Evolutionary conservation across 805 yeast species (phyloP).

Genomic region (Blastobotrys chiropterorum): DNA sequence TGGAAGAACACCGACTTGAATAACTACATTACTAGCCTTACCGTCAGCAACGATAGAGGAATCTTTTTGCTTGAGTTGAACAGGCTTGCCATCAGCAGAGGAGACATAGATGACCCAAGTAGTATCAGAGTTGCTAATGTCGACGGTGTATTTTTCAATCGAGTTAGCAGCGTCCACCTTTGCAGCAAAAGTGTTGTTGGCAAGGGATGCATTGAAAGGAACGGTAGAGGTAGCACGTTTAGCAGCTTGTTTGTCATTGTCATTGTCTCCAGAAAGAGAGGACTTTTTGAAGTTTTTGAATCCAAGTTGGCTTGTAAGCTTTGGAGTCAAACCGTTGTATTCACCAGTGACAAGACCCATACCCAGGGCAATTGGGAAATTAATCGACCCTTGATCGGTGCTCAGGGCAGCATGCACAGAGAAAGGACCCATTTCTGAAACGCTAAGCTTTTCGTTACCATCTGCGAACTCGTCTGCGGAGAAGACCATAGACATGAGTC

Average conservation of each 20-base stretch:
- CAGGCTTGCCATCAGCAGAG: constrained; percentile 24
- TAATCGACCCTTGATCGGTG: constrained; percentile 34
- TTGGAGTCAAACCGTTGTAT: constrained; percentile 45
- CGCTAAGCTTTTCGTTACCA: constrained; percentile 35
- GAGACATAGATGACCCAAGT: constrained; percentile 50
- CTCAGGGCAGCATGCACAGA: constrained; percentile 41
- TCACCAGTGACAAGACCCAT: constrained; percentile 72
- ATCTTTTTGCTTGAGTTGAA: constrained; percentile 6
- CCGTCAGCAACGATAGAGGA: constrained; percentile 30
- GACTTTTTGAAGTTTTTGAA: constrained; percentile 35
- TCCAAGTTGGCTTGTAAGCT: constrained; percentile 43
- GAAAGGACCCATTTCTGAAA: constrained; percentile 44
- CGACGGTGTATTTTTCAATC: constrained; percentile 36
- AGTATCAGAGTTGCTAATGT: constrained; percentile 34
- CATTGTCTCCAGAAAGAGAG: constrained; percentile 20
- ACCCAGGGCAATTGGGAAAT: constrained; percentile 69
- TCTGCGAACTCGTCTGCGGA: constrained; percentile 46
- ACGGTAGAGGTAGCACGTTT: not conserved
- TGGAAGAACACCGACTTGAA: constrained; percentile 56
- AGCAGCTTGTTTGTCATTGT: not conserved
- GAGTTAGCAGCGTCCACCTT: constrained; percentile 20
- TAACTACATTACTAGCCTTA: constrained; percentile 39
- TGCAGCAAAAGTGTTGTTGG: not conserved
- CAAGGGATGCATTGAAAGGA: not conserved
- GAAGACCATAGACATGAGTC: constrained; percentile 48